These are phyloP conservation scores for Malus asiatica DNA, from an alignment of 306 rosid genomes.

Conservation along the genomic window DNA sequence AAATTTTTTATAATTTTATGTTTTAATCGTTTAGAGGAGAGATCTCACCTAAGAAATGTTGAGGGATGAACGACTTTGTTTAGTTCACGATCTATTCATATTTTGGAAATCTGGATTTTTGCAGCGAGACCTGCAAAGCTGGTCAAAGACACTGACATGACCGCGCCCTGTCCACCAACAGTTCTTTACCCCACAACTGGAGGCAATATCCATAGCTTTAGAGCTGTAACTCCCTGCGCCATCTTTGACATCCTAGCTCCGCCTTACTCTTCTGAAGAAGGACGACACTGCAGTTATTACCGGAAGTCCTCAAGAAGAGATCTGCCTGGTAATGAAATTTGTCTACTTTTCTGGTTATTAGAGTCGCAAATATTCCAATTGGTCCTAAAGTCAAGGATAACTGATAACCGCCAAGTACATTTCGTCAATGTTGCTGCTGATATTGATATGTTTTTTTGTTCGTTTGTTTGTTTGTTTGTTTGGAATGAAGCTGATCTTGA, in stretches of 20 bases:
- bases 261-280: slow-evolving; percentile 79
- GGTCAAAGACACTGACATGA: slow-evolving; percentile 67
- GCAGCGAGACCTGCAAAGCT: slow-evolving; percentile 88
- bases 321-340: slow-evolving; percentile 55
- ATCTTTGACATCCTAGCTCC: slow-evolving; percentile 82
- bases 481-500: slow-evolving; percentile 38
- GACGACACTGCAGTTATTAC: slow-evolving; percentile 87
- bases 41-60: neutral
- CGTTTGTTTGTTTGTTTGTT: neutral
- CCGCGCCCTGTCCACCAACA: slow-evolving; percentile 75
- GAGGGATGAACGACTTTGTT: neutral
- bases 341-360: neutral
- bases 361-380: neutral
- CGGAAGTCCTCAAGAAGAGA: slow-evolving; percentile 55
- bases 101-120: slow-evolving; percentile 5
- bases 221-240: slow-evolving; percentile 92
- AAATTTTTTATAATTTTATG: neutral
- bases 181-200: slow-evolving; percentile 80
- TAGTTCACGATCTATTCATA: neutral
- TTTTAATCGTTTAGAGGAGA: neutral
- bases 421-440: neutral
- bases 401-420: neutral
- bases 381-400: neutral
- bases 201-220: slow-evolving; percentile 87
- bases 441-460: neutral